Percentiles rank a stretch among this genome's conserved stretches.
Conservation (phyloP, 2,329 filamentous ascomycete genomes). For the Aphanoascus verrucosus region DNA sequence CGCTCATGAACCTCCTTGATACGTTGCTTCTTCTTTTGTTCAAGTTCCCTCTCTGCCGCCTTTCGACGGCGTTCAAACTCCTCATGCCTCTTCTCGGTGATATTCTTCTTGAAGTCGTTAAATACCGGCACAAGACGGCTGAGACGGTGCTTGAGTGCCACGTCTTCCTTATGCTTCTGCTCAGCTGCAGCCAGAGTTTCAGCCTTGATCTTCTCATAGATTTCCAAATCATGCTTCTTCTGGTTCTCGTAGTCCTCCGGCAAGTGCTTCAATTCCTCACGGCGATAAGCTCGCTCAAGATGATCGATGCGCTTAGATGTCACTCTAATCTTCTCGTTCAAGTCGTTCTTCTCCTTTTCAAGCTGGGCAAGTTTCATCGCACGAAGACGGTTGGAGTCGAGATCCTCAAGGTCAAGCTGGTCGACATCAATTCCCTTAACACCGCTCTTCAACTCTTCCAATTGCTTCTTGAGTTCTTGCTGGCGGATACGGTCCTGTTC, state of each 20-base stretch:
- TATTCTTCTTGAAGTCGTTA: slow-evolving; percentile 67
- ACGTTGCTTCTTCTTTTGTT: slow-evolving; percentile 78
- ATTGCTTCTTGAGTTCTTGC: slow-evolving; percentile 86
- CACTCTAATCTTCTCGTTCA: slow-evolving; percentile 79
- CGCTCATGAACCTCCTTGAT: slow-evolving; percentile 81
- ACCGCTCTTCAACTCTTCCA: slow-evolving; percentile 81
- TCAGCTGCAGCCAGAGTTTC: slow-evolving; percentile 72
- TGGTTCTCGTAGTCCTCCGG: slow-evolving; percentile 75
- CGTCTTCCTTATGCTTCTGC: slow-evolving; percentile 80
- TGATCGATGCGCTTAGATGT: slow-evolving; percentile 95
- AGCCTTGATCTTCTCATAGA: slow-evolving; percentile 68
- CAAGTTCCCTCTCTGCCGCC: slow-evolving; percentile 82
- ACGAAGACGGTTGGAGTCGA: slow-evolving; percentile 83
- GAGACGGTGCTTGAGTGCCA: slow-evolving; percentile 88
- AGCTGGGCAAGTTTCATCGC: slow-evolving; percentile 91
- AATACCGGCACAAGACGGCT: slow-evolving; percentile 74
- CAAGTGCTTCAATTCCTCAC: slow-evolving; percentile 90
- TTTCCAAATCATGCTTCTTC: slow-evolving; percentile 62
- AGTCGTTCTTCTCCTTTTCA: slow-evolving; percentile 95
- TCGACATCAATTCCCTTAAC: slow-evolving; percentile 71
- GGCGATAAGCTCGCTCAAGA: slow-evolving; percentile 89
- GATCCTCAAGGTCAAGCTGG: slow-evolving; percentile 61
- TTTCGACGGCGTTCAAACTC: slow-evolving; percentile 93
- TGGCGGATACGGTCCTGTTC: slow-evolving; percentile 84
- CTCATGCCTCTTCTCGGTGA: slow-evolving; percentile 79